Base-by-base conservation (phyloP, 116 monocot species). In the Iris pallida region DNA sequence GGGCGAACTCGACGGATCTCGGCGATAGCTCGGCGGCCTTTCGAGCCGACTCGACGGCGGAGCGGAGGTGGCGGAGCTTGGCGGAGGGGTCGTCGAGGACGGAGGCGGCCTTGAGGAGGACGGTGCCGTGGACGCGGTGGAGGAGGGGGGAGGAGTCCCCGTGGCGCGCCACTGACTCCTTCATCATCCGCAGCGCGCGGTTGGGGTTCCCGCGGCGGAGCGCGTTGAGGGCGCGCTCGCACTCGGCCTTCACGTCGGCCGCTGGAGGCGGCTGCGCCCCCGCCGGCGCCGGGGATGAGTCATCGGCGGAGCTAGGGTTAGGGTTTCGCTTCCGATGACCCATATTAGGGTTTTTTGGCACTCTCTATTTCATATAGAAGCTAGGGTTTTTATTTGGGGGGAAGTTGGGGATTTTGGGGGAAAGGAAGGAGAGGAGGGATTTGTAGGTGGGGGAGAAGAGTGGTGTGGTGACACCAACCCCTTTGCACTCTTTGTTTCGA, bases 201-300 rank as follows among this genome's bases (percentile, higher is more conserved):
- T 73, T 80, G 76, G 84, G 92, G 66, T 85, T 92, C 16, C 96
- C 92, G 0, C 87, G 86, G 13, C 89, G 84, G 67, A 96, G 84
- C 18, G 91, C 78, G 7, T 62, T 70, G 16, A 91, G 73, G 9
- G 96, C 91, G 17, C 61, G 53, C 59, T 95, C 88, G 75, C 84
- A 88, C 80, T 91, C 91, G 47, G 76, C 75, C 77, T 83, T 83
- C 59, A 95, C 76, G 41, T 75, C 83, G 8, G 75, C 68, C 2
- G 51, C 18, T 13, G 51, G 6, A 9, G 45, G 44, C 20, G 7
- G 18, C 46, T 5, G 42, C 55, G 18, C 11, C 16, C 17, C 52
- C 18, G 73, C 45, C 42, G 53, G 16, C 45, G 45, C 52, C 53
- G 46, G 15, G 53, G 60, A 13, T 12, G 66, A 18, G 17, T 15